Evolutionary conservation across 805 yeast species (phyloP).

Genomic region (Brettanomyces sp.): DNA sequence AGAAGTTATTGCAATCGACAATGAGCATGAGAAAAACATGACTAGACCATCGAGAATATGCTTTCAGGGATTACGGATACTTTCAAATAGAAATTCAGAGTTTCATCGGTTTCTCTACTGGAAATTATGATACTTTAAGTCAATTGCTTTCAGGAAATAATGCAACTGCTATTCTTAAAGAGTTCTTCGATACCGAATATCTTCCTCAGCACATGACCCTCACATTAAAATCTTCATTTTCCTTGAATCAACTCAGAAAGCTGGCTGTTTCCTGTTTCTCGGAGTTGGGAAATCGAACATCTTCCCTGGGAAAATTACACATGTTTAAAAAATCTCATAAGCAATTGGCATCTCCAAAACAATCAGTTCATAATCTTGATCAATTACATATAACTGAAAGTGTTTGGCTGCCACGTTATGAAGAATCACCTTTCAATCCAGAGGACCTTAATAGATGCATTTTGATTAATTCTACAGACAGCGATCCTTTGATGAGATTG

Average conservation of each 20-base stretch:
- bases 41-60: slow-evolving; percentile 34
- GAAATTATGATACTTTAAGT: slow-evolving; percentile 42
- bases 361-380: too few species aligned
- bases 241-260: slow-evolving; percentile 47
- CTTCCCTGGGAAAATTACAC: neutral
- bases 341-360: too few species aligned
- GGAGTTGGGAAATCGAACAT: slow-evolving; percentile 16
- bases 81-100: slow-evolving; percentile 39
- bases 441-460: slow-evolving; percentile 21
- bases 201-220: slow-evolving; percentile 41
- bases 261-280: slow-evolving; percentile 37
- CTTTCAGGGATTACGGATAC: slow-evolving; percentile 48
- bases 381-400: slow-evolving; percentile 2
- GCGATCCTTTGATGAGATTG: slow-evolving; percentile 32
- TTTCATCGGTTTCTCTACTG: slow-evolving; percentile 61
- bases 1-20: slow-evolving; percentile 54
- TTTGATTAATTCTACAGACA: slow-evolving; percentile 25
- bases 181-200: slow-evolving; percentile 35
- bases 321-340: too few species aligned
- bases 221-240: slow-evolving; percentile 59
- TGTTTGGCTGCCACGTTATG: slow-evolving; percentile 15
- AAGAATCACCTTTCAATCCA: slow-evolving; percentile 16
- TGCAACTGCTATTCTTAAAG: slow-evolving; percentile 26
- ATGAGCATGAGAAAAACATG: slow-evolving; percentile 55
- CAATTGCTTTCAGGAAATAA: slow-evolving; percentile 24